Conservation (phyloP, 1,284 basidiomycete species). For the Boletus hoseneyae region DNA sequence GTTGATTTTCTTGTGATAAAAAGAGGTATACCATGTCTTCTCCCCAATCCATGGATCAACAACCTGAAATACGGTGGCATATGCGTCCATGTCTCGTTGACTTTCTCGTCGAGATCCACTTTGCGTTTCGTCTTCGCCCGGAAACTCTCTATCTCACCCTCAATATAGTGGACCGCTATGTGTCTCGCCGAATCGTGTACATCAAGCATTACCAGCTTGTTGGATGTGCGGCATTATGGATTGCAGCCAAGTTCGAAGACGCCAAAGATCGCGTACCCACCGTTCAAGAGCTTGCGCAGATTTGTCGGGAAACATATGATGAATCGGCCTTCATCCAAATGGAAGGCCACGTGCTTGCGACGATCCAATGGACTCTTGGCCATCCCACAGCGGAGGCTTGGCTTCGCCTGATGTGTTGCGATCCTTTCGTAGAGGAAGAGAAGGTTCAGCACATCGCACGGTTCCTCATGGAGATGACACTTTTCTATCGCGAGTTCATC, state of each 20-base stretch:
- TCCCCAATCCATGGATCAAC: conserved; percentile 95
- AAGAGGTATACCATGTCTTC: conserved; percentile 86
- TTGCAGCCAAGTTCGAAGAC: conserved; percentile 99
- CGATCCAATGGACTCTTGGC: conserved; percentile 96
- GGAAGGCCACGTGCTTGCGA: conserved; percentile 95
- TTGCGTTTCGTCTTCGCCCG: conserved; percentile 92
- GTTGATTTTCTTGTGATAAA: conserved; percentile 16
- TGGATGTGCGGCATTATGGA: conserved; percentile 97
- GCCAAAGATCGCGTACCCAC: conserved; percentile 97
- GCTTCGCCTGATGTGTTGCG: conserved; percentile 81
- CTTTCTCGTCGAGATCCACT: conserved; percentile 98
- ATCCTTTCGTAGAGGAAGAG: conserved; percentile 72
- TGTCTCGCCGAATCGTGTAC: conserved; percentile 97
- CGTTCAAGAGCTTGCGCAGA: conserved; percentile 89
- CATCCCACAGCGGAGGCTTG: conserved; percentile 98
- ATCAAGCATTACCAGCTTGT: conserved; percentile 99
- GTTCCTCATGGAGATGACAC: conserved; percentile 97
- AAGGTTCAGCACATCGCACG: conserved; percentile 93
- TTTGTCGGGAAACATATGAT: conserved; percentile 95
- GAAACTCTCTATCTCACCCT: conserved; percentile 98
- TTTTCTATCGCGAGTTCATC: conserved; percentile 96
- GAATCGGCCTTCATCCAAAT: conserved; percentile 96
- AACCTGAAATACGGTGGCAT: conserved; percentile 95
- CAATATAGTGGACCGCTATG: conserved; percentile 99
- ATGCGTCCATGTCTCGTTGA: conserved; percentile 99